Percentiles rank a stretch among this genome's conserved stretches.
These are phyloP conservation scores for Penstemon eatonii DNA, from an alignment of 257 asterid genomes.

Conservation along the genomic window DNA sequence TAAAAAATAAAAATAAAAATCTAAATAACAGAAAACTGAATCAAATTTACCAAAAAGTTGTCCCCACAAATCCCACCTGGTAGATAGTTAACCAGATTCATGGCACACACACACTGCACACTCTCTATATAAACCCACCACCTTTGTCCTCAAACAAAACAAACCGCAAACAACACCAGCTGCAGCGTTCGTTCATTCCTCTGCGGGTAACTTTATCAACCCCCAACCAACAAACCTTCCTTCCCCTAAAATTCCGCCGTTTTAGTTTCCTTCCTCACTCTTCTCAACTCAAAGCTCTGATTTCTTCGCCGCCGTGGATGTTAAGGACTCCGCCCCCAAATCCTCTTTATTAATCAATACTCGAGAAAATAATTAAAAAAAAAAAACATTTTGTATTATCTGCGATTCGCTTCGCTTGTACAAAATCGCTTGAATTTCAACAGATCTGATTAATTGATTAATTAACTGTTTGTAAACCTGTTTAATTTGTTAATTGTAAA, in stretches of 20 bases:
- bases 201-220: no score
- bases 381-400: not conserved
- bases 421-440: conserved; percentile 1
- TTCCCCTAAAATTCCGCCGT: not conserved
- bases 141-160: conserved; percentile 32
- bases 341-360: not conserved
- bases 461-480: conserved; percentile 16
- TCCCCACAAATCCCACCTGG: not conserved
- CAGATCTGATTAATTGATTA: conserved; percentile 32
- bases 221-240: conserved; percentile 2
- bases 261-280: conserved; percentile 1
- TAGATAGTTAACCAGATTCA: conserved; percentile 11
- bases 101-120: conserved; percentile 1
- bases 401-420: not conserved
- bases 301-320: conserved; percentile 33
- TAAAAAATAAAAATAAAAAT: no score
- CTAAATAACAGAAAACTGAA: no score
- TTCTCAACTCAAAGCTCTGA: not conserved
- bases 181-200: conserved; percentile 35
- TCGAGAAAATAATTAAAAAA: not conserved
- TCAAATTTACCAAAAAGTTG: no score
- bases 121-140: conserved; percentile 55
- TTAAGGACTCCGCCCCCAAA: conserved; percentile 6
- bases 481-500: not conserved
- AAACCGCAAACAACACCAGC: conserved; percentile 28